Evolutionary conservation across 2,329 filamentous ascomycete species (phyloP).

Genomic region (Tetracladium maxilliforme): DNA sequence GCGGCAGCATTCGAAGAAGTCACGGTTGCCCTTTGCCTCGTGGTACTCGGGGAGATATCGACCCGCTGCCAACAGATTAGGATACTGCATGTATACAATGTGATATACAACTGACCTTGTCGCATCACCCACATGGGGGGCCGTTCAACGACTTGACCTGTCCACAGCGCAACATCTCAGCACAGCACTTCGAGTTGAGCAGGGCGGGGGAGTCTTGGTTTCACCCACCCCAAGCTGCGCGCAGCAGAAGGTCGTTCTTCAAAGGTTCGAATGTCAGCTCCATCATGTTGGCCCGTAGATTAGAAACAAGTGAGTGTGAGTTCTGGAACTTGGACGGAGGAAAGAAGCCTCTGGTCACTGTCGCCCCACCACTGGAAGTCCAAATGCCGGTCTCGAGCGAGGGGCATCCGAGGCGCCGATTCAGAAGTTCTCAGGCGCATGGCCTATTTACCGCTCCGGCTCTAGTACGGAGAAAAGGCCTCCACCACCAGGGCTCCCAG

Average conservation of each 20-base stretch:
- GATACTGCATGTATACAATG: conserved; percentile 2
- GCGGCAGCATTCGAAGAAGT: conserved; percentile 98
- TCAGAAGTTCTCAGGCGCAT: too few species aligned
- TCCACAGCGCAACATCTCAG: conserved; percentile 11
- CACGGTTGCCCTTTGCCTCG: conserved; percentile 73
- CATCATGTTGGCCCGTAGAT: too few species aligned
- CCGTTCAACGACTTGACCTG: conserved; percentile 81
- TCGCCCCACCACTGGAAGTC: too few species aligned
- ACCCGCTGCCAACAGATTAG: conserved; percentile 45
- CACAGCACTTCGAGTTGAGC: conserved; percentile 1
- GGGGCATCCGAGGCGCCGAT: too few species aligned
- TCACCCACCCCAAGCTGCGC: conserved; percentile 66
- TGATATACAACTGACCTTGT: conserved; percentile 54
- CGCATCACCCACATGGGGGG: conserved; percentile 99
- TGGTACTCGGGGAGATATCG: conserved; percentile 98
- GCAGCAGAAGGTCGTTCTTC: conserved; percentile 83
- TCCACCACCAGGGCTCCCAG: too few species aligned
- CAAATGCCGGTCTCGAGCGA: too few species aligned
- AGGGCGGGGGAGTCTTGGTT: conserved; percentile 2
- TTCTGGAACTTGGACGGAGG: too few species aligned
- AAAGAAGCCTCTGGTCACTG: too few species aligned
- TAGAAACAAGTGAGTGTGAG: too few species aligned
- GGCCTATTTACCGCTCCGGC: too few species aligned
- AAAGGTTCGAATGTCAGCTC: conserved; percentile 62
- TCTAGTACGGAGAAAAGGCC: too few species aligned